Evolutionary conservation across 352 stramenopile genomes (phyloP).

Genomic region (Blastocystis sp.): DNA sequence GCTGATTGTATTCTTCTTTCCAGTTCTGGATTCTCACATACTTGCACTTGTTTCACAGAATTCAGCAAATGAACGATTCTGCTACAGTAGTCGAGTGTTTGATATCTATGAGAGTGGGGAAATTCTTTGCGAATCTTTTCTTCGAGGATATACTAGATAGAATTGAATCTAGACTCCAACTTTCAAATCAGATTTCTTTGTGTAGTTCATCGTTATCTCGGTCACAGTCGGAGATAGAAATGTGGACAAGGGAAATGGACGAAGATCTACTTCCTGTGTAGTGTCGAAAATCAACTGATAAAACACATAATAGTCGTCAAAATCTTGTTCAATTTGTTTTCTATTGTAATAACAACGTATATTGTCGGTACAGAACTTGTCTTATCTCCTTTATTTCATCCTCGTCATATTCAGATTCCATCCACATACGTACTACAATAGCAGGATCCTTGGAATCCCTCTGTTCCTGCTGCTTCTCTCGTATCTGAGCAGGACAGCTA

Average conservation of each 20-base stretch:
- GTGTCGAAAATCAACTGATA: neutral
- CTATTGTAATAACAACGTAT: neutral
- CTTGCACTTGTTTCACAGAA: neutral
- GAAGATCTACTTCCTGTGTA: neutral
- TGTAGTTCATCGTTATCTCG: neutral
- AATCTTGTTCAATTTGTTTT: neutral
- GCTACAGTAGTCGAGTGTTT: neutral
- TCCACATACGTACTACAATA: neutral
- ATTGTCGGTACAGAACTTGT: neutral
- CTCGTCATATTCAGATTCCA: neutral
- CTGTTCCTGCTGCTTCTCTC: neutral
- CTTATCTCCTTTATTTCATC: neutral
- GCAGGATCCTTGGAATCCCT: neutral
- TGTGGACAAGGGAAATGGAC: neutral
- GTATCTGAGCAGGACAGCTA: too few species aligned
- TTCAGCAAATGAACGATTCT: neutral
- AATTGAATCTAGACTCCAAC: neutral
- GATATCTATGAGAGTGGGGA: neutral
- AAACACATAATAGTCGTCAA: neutral
- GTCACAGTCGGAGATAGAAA: neutral
- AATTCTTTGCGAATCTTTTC: neutral
- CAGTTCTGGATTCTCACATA: neutral
- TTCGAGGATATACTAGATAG: neutral
- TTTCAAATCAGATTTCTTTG: neutral
- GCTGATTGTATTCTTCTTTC: neutral